Percentiles rank a stretch among this genome's conserved stretches.
Conservation (phyloP, 2,329 filamentous ascomycete genomes). For the Hypoxylon sp. region DNA sequence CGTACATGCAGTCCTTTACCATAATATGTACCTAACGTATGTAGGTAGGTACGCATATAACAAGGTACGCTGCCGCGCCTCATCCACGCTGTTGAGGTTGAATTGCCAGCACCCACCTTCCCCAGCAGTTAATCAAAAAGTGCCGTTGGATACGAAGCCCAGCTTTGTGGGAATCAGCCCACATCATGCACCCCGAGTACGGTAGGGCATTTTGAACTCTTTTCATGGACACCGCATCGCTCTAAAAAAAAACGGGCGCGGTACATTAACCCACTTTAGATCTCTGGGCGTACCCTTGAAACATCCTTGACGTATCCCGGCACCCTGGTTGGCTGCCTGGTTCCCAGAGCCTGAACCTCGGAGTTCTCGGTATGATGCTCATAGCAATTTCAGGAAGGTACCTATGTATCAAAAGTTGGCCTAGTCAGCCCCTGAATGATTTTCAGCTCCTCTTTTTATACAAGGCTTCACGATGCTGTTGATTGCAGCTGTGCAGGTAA, state of each 20-base stretch:
- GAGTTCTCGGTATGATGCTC: slow-evolving; percentile 17
- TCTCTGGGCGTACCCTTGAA: background rate
- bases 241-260: slow-evolving; percentile 35
- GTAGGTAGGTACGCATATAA: background rate
- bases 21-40: background rate
- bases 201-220: slow-evolving; percentile 18
- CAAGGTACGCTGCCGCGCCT: background rate
- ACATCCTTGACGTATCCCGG: slow-evolving; percentile 13
- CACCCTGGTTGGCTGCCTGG: slow-evolving; percentile 36
- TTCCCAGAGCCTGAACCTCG: slow-evolving; percentile 28
- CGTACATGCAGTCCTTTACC: slow-evolving; percentile 1
- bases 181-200: slow-evolving; percentile 20
- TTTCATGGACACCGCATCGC: slow-evolving; percentile 23
- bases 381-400: slow-evolving; percentile 41
- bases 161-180: slow-evolving; percentile 32
- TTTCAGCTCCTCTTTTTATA: slow-evolving; percentile 30
- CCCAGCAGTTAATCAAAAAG: slow-evolving; percentile 22
- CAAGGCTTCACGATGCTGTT: slow-evolving; percentile 5
- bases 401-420: slow-evolving; percentile 29
- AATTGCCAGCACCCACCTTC: slow-evolving; percentile 10
- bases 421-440: slow-evolving; percentile 37
- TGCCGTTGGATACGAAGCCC: slow-evolving; percentile 36
- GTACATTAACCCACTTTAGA: slow-evolving; percentile 32
- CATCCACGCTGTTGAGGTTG: background rate
- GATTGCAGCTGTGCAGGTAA: slow-evolving; percentile 8